Evolutionary conservation across 192 early-diverging fungal species (phyloP), one percentile per base, ranked within the genome.

Genomic region (Gaertneriomyces sp.): DNA sequence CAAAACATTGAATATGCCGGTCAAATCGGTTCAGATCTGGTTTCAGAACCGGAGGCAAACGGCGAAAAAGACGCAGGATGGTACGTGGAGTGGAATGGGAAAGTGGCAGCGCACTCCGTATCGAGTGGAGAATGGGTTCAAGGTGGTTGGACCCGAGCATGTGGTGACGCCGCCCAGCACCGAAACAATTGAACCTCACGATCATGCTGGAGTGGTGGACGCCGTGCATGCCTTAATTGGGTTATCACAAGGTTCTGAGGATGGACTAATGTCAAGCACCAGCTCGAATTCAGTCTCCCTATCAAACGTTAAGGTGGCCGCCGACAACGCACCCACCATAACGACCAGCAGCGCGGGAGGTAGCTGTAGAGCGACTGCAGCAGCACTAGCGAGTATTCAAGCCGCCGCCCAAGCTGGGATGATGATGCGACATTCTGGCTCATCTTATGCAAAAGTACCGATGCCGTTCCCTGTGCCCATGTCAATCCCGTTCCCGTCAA

Each of bases 41-140:
- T 66, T 66, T 57, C 64, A 66, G 46, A 66, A 66, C 42, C 64
- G 64, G 6, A 52, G 64, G 16, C 64, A 66, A 41, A 66, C 64
- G 17, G 64, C 64, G 4, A 66, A 66, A 41, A 66, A 66, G 54
- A 66, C 40, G 17, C 53, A 42, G 17, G 64, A 66, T 33, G 64
- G 64, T 6, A 66, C 64, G 33, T 66, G 64, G 64, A 57, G 46
- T 42, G 64, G 64, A n/a, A 55, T 66, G 14, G 64, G 64, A 17
- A 66, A 66, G 44, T 66, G 64, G 64, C 64, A 66, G 54, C 52
- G 64, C 42, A 66, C 64, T 9, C 64, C 64, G 14, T 66, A 66
- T 46, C 55, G 57, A 17, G 64, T 66, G 17, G 64, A 57, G 9
- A 54, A 54, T 6, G 57, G 57, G 25, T 66, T 57, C 53, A 66